Evolutionary conservation across 2,329 filamentous ascomycete genomes (phyloP).

Genomic region (Hypoxylon sp.): DNA sequence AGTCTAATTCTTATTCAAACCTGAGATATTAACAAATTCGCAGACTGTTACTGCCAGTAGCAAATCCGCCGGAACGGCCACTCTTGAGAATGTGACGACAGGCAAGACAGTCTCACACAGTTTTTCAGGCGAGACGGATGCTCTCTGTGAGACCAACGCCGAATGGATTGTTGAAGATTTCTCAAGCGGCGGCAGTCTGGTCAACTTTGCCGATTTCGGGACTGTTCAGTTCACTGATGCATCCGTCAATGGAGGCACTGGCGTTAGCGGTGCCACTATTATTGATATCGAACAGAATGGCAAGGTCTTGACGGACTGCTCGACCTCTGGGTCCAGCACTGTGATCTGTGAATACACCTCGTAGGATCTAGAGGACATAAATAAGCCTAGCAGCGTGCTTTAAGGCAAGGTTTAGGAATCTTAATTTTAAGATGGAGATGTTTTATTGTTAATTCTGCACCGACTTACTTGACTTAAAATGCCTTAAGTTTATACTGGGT

Average conservation of each 20-base stretch:
- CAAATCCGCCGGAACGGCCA: conserved; percentile 59
- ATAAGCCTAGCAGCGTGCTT: background rate
- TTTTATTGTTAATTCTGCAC: too few relatives aligned
- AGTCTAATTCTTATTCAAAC: background rate
- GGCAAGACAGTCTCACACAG: conserved; percentile 66
- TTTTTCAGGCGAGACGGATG: conserved; percentile 59
- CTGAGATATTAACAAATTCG: conserved; percentile 23
- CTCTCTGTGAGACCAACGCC: conserved; percentile 67
- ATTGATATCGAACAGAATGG: conserved; percentile 62
- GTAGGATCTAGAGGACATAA: background rate
- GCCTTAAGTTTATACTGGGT: too few relatives aligned
- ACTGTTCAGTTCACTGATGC: conserved; percentile 60
- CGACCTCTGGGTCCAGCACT: conserved; percentile 46
- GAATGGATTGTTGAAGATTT: conserved; percentile 75
- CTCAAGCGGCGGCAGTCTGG: conserved; percentile 55
- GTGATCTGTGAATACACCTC: conserved; percentile 49
- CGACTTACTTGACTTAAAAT: too few relatives aligned
- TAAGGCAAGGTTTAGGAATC: too few relatives aligned
- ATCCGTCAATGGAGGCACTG: conserved; percentile 55
- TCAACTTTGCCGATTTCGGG: conserved; percentile 62
- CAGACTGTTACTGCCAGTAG: conserved; percentile 55
- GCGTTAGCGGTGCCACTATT: conserved; percentile 57
- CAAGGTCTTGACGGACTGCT: conserved; percentile 54
- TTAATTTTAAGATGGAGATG: too few relatives aligned
- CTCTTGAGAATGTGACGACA: conserved; percentile 65